Base-by-base conservation (phyloP, 371 early-diverging fungal species). In the Batrachochytrium dendrobatidis region DNA sequence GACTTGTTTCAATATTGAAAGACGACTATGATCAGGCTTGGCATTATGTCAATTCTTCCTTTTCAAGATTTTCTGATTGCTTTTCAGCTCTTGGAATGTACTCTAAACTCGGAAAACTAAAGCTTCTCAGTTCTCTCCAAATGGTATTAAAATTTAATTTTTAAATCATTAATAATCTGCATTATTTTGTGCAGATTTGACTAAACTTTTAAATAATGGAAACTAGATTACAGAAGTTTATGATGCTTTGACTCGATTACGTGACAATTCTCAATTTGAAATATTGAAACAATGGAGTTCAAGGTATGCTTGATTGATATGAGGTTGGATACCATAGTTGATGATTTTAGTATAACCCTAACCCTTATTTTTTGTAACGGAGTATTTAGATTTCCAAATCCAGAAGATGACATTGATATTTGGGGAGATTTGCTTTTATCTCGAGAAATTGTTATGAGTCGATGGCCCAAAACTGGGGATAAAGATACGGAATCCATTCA, bases 351-450 rank as follows among this genome's bases (percentile, higher is more conserved):
- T n/a, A n/a, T n/a, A n/a, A n/a, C n/a, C n/a, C n/a, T n/a, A n/a
- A n/a, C n/a, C n/a, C n/a, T n/a, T n/a, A n/a, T n/a, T n/a, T n/a
- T n/a, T n/a, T n/a, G n/a, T n/a, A n/a, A n/a, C n/a, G n/a, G n/a
- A n/a, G n/a, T n/a, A n/a, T n/a, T n/a, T n/a, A n/a, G n/a, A n/a
- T n/a, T n/a, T n/a, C n/a, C n/a, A n/a, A n/a, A n/a, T n/a, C n/a
- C n/a, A n/a, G n/a, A n/a, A 4, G 83, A 80, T 53, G n/a, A 67
- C 3, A 74, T 81, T 59, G 75, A 75, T 20, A 52, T 68, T 4
- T 84, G 82, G 83, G 71, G 79, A 51, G 81, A 79, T 53, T 54
- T 82, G 17, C 44, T 73, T n/a, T 30, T 58, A n/a, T 24, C 48
- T 20, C 55, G 70, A 18, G 57, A 72, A 45, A 4, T n/a, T 12